Conservation (phyloP, 2,329 filamentous ascomycete genomes). For the Exophiala mesophila region DNA sequence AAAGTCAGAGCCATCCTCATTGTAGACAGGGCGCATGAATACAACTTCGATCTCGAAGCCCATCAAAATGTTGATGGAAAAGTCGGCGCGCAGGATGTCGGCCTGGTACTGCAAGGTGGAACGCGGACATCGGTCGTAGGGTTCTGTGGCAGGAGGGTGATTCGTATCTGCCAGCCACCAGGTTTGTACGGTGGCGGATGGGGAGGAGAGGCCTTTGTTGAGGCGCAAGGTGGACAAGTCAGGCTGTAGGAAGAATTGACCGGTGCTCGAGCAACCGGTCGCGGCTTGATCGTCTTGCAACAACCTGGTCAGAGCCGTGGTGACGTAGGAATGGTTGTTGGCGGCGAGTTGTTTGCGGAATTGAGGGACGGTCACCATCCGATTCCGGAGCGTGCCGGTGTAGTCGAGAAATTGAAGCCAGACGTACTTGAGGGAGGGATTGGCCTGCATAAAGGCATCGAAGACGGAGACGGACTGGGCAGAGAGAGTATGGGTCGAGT, state of each 20-base stretch:
- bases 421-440: slow-evolving; percentile 58
- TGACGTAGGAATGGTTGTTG: slow-evolving; percentile 54
- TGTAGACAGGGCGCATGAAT: slow-evolving; percentile 52
- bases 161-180: slow-evolving; percentile 55
- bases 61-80: slow-evolving; percentile 56
- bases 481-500: slow-evolving; percentile 8
- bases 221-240: slow-evolving; percentile 59
- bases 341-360: slow-evolving; percentile 47
- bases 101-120: slow-evolving; percentile 55
- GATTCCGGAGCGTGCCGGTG: slow-evolving; percentile 62
- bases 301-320: slow-evolving; percentile 60
- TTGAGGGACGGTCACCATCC: slow-evolving; percentile 61
- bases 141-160: slow-evolving; percentile 26
- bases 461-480: slow-evolving; percentile 27
- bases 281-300: slow-evolving; percentile 62
- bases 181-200: slow-evolving; percentile 61
- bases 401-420: slow-evolving; percentile 75
- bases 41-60: slow-evolving; percentile 82
- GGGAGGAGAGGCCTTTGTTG: slow-evolving; percentile 52
- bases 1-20: slow-evolving; percentile 26
- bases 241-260: slow-evolving; percentile 62
- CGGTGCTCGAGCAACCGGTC: slow-evolving; percentile 52
- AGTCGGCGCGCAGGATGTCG: slow-evolving; percentile 46
- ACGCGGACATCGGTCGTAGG: slow-evolving; percentile 55
- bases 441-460: slow-evolving; percentile 46